Evolutionary conservation across 1,284 basidiomycete genomes (phyloP), one percentile per base, ranked within the genome.

Genomic region (Cutaneotrichosporon spelunceum): DNA sequence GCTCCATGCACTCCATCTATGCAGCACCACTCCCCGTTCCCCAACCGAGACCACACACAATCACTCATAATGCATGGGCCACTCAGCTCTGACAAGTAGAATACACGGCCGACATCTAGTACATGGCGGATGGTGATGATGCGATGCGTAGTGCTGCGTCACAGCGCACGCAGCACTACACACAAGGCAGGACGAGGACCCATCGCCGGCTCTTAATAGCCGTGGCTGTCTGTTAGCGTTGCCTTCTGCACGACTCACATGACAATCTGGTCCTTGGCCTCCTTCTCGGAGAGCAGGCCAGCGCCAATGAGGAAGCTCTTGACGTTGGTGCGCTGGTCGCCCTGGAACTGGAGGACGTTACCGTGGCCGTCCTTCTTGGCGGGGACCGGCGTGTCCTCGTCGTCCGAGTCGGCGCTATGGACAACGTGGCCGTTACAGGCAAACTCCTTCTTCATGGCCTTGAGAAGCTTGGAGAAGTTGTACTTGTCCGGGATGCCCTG

Each of bases 371-470:
- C 90, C 82, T 96, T 93, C 67, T 96, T 91, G 56, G 62, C 66
- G n/a, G 72, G 70, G 49, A 72, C 71, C 39, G 71, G 69, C 36
- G 70, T 66, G 57, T 76, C 74, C 60, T 78, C 76, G 47, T 77
- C 77, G 56, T 73, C 73, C 49, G 72, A 73, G 56, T 76, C 74
- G 62, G 71, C 76, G 39, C 76, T 74, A 53, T 76, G 74, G 71
- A 97, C 91, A 73, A 99, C 85, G 66, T 91, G 96, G 69, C 96
- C 96, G 82, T 99, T 99, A 85, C 96, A 99, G 66, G 96, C 96
- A 73, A 99, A 98, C 83, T 97, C 93, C 91, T 95, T 96, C 87
- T 99, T 99, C 85, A 99, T 98, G 24, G 91, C 93, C 81, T 99
- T 98, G 80, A 99, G 84, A 68, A 99, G 85, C 83, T 98, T 99